A percentile compares a stretch with the other conserved stretches of the same genome.
These are phyloP conservation scores for Populus pruinosa DNA, from an alignment of 345 rosid genomes.

Conservation along the genomic window DNA sequence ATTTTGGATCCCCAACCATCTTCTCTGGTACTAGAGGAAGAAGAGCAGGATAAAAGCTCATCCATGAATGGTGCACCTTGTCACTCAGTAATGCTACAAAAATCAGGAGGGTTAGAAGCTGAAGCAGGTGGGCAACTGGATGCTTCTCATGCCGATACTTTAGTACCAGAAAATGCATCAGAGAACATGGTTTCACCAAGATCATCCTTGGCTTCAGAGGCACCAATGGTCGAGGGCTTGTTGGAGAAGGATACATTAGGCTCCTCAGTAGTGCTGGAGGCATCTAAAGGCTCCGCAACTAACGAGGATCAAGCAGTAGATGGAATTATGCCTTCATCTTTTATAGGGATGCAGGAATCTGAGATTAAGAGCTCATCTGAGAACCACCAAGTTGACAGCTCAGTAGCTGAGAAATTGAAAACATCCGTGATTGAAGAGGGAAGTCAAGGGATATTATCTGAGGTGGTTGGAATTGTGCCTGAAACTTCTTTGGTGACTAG, in stretches of 20 bases:
- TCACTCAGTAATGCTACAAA: not conserved
- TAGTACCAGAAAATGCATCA: not conserved
- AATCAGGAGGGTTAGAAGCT: not conserved
- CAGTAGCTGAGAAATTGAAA: conserved; percentile 5
- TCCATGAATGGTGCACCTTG: conserved; percentile 2
- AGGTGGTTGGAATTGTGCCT: not conserved
- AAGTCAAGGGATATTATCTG: not conserved
- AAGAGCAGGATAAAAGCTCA: conserved; percentile 9
- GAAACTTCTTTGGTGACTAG: not conserved
- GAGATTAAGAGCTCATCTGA: not conserved
- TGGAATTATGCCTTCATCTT: not conserved
- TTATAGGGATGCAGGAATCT: conserved; percentile 1
- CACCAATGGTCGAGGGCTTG: not conserved
- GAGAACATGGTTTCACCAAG: not conserved
- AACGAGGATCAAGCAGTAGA: not conserved
- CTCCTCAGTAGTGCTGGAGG: not conserved
- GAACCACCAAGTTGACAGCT: not conserved
- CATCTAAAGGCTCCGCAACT: not conserved
- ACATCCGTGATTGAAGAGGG: not conserved
- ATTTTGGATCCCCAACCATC: not conserved
- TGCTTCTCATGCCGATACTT: not conserved
- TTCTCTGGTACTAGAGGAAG: conserved; percentile 5
- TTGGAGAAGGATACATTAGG: not conserved
- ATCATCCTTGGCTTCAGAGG: not conserved
- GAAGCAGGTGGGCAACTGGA: not conserved